Evolutionary conservation across 2,329 filamentous ascomycete genomes (phyloP).

Genomic region (Alternaria brassicae): DNA sequence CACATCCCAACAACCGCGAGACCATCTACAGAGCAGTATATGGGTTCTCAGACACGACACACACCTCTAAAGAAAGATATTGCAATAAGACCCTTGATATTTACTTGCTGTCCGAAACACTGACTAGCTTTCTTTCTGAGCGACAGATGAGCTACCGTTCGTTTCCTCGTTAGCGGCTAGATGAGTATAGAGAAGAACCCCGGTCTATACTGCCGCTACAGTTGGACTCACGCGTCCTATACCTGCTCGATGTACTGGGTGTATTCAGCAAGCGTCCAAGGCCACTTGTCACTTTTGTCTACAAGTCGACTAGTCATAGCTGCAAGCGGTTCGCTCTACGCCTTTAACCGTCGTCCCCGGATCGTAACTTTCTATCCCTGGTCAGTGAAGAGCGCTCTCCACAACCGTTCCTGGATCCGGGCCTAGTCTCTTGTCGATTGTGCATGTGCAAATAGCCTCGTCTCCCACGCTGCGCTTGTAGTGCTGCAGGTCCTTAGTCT

Average conservation of each 20-base stretch:
- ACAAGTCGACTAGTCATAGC: neutral
- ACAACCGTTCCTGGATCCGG: conserved; percentile 19
- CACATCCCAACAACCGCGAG: conserved; percentile 5
- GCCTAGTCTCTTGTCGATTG: conserved; percentile 29
- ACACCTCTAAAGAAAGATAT: neutral
- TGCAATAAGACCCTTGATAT: neutral
- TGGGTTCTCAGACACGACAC: neutral
- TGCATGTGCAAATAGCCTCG: conserved; percentile 21
- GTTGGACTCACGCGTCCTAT: neutral
- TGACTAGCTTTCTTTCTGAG: neutral
- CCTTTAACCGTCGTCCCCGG: conserved; percentile 36
- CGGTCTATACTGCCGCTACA: neutral
- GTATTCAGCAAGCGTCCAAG: neutral
- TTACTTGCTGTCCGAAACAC: neutral
- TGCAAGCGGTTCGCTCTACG: neutral
- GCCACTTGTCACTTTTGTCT: conserved; percentile 19
- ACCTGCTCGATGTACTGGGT: neutral
- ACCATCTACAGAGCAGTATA: neutral
- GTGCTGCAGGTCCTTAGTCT: conserved; percentile 2
- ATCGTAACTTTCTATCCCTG: conserved; percentile 26
- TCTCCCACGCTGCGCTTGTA: neutral
- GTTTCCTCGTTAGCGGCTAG: neutral
- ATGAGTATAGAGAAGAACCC: neutral
- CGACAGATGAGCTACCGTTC: neutral
- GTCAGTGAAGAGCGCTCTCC: conserved; percentile 25